Base-by-base conservation (phyloP, 2,329 filamentous ascomycete genomes). In the Hypoxylon sp. region DNA sequence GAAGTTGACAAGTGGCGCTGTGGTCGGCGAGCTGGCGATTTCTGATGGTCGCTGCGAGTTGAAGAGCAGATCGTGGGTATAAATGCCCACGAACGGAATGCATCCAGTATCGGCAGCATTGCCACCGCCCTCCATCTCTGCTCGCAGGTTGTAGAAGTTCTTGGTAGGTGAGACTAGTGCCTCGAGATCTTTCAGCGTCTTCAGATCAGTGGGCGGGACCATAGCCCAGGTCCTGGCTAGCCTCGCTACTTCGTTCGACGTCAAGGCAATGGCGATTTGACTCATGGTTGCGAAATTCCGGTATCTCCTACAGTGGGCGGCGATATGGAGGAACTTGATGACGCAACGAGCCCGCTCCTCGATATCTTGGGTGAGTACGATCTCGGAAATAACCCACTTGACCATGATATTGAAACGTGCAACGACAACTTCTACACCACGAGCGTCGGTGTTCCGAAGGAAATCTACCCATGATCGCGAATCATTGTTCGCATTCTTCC, bases 391-490 rank as follows among this genome's bases (percentile, higher is more conserved):
- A 26, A 88, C 89, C 92, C 92, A 95, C 76, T 94, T 94, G 64
- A 94, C 91, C 80, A 94, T 91, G 67, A 95, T 87, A 76, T 95
- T 95, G 81, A 95, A 95, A 50, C 92, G 89, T 7, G 92, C 91
- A 75, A 94, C 91, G 49, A 94, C 91, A 20, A 95, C 89, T 73
- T 94, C 91, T 37, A 95, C 90, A 13, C 92, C 92, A 56, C 86
- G 86, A 1, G 90, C 89, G 70, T 92, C 88, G 44, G 89, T 85
- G 51, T 89, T 88, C 54, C 89, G 87, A 41, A 94, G 81, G 73
- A 93, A 94, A 44, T 92, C 89, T 10, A 94, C 91, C 92, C 92
- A 95, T 20, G 93, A 92, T 55, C 88, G 86, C 34, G 88, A 86
- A 63, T 89, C 82, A 51, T 84, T 87, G 49, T 85, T 85, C 17